Base-by-base conservation (phyloP, 2,329 filamentous ascomycete genomes). In the Stagonosporopsis tanaceti region DNA sequence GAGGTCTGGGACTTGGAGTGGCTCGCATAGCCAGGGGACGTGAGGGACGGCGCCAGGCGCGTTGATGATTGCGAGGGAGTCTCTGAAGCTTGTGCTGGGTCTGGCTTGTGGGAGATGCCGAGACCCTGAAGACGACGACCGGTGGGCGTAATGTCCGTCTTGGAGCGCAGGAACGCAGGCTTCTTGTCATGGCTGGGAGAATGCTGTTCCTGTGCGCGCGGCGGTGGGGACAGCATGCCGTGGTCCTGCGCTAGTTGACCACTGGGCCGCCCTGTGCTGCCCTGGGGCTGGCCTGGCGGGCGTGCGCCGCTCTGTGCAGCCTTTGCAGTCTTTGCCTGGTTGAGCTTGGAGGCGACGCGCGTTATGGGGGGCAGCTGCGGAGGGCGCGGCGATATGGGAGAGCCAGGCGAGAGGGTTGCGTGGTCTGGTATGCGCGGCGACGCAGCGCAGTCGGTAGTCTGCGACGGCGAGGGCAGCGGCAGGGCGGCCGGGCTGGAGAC, bases 351-450 rank as follows among this genome's bases (percentile, higher is more conserved):
- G 51, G 73, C 73, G 20, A 78, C 66, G 58, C 76, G 73, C 34
- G 75, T 64, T 46, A 78, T 77, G 44, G 76, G 76, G 9, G 76
- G 76, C 22, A 78, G 67, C 50, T 73, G 69, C 14, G 76, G 76
- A 17, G 76, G 76, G 34, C 63, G 75, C 6, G 74, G 74, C 57
- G 72, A 75, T 45, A 78, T 68, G 53, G 76, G 76, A 42, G 75
- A 76, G 60, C 44, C 63, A 7, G 74, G 70, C 20, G 65, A 37
- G 56, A 67, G 59, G 65, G 66, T 71, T 34, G 66, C 65, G 62
- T 63, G 67, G 58, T 75, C 71, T 35, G 65, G 55, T 44, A 70
- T 57, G 53, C 72, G 74, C 53, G 73, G 71, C 40, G 70, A 72
- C 28, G 66, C 48, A 30, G 71, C 65, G 66, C 68, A 67, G 17